These are phyloP conservation scores for Eutrema heterophyllum DNA, from an alignment of 345 rosid species.

Conservation along the genomic window DNA sequence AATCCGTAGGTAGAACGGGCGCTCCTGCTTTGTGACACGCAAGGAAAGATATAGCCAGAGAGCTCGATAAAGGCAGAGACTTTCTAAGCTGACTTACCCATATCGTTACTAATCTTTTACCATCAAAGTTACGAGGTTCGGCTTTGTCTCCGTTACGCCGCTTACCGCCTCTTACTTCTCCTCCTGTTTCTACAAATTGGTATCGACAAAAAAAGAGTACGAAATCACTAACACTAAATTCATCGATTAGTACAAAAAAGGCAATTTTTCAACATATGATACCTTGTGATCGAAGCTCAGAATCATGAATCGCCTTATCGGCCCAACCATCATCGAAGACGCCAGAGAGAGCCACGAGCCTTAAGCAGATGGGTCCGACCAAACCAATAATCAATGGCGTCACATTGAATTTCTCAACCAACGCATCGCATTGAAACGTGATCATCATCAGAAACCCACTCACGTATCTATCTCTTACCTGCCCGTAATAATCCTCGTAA, in stretches of 20 bases:
- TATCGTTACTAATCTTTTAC: constrained; percentile 57
- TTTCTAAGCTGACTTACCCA: constrained; percentile 56
- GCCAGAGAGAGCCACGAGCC: constrained; percentile 46
- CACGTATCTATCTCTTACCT: constrained; percentile 65
- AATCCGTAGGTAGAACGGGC: constrained; percentile 61
- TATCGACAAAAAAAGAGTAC: background rate
- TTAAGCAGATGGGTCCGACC: constrained; percentile 49
- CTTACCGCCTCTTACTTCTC: constrained; percentile 30
- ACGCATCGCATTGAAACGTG: constrained; percentile 65
- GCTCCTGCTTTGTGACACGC: constrained; percentile 73
- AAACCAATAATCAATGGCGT: constrained; percentile 65
- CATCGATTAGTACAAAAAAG: background rate
- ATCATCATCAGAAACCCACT: constrained; percentile 65
- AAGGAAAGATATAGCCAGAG: constrained; percentile 67
- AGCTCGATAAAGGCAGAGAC: constrained; percentile 45
- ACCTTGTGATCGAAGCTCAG: constrained; percentile 44
- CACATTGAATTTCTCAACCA: constrained; percentile 51
- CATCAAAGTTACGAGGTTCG: constrained; percentile 47
- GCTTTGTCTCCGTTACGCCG: constrained; percentile 11
- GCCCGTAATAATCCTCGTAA: constrained; percentile 54
- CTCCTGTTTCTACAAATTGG: background rate
- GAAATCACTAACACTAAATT: background rate
- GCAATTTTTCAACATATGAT: background rate
- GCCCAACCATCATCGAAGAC: constrained; percentile 59
- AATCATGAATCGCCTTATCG: constrained; percentile 43